Conservation (phyloP, 83 land plant species). For the Picea engelmannii region DNA sequence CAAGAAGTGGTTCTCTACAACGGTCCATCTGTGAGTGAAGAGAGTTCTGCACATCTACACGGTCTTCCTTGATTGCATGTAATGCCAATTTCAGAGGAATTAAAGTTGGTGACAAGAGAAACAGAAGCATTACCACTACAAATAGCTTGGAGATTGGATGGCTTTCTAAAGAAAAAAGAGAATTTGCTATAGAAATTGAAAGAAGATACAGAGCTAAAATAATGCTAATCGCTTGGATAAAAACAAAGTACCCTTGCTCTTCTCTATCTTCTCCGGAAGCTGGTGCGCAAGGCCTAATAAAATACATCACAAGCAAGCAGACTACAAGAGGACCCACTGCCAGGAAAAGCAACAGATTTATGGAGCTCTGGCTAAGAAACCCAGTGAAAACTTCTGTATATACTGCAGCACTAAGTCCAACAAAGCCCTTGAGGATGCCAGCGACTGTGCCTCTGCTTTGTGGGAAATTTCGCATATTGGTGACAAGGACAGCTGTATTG, state of each 20-base stretch:
- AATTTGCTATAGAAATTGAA: neutral
- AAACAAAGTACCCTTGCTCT: constrained; percentile 17
- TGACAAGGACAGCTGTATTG: neutral
- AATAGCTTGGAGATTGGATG: constrained; percentile 4
- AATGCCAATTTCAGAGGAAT: constrained; percentile 13
- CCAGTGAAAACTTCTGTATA: constrained; percentile 21
- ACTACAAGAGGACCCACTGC: constrained; percentile 22
- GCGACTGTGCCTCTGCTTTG: constrained; percentile 26
- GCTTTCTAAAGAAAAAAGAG: neutral
- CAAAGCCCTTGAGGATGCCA: constrained; percentile 32
- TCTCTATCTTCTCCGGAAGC: constrained; percentile 16
- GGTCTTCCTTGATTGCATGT: too few relatives aligned
- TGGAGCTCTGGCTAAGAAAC: constrained; percentile 5
- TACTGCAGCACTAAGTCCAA: constrained; percentile 28
- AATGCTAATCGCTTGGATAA: constrained; percentile 18
- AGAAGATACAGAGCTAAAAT: neutral
- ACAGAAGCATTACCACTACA: constrained; percentile 13
- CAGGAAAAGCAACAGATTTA: constrained; percentile 16
- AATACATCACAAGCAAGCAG: constrained; percentile 18
- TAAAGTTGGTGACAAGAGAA: constrained; percentile 9
- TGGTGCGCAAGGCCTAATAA: constrained; percentile 14
- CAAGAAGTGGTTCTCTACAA: too few relatives aligned
- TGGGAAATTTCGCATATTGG: constrained; percentile 31
- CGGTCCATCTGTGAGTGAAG: too few relatives aligned
- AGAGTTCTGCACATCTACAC: too few relatives aligned